Conservation (phyloP, 1,284 basidiomycete species). For the Ustilago bromivora region DNA sequence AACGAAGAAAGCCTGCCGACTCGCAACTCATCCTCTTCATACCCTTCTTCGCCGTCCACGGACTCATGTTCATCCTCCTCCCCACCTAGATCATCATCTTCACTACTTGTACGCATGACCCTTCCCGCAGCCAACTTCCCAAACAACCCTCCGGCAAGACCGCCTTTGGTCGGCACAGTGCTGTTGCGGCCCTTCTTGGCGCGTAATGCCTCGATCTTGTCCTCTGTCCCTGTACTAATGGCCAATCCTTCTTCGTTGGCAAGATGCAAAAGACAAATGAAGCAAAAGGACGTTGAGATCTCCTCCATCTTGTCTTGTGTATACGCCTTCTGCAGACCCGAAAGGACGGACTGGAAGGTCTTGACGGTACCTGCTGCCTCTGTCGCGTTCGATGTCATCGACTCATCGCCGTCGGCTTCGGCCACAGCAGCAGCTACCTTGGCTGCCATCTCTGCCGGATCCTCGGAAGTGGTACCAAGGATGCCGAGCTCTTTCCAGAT, state of each 20-base stretch:
- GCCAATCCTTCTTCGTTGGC: slow-evolving; percentile 91
- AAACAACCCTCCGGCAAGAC: slow-evolving; percentile 16
- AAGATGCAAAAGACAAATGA: slow-evolving; percentile 94
- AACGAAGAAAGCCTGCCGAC: slow-evolving; percentile 54
- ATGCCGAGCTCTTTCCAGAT: slow-evolving; percentile 88
- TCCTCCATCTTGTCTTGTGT: slow-evolving; percentile 94
- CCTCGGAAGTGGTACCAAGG: slow-evolving; percentile 21
- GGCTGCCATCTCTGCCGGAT: slow-evolving; percentile 24
- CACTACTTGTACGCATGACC: slow-evolving; percentile 67
- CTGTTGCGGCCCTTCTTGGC: slow-evolving; percentile 44
- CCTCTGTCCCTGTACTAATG: slow-evolving; percentile 55
- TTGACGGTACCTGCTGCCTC: slow-evolving; percentile 29
- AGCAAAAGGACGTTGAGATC: slow-evolving; percentile 99
- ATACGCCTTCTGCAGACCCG: slow-evolving; percentile 83
- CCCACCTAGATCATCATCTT: slow-evolving; percentile 70
- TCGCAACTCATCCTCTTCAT: slow-evolving; percentile 48
- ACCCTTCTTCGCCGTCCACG: slow-evolving; percentile 43
- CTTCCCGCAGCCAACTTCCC: slow-evolving; percentile 29
- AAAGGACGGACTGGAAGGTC: slow-evolving; percentile 83
- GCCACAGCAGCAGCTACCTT: slow-evolving; percentile 17
- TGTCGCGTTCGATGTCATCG: slow-evolving; percentile 18
- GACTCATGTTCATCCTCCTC: slow-evolving; percentile 32
- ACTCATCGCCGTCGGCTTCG: slow-evolving; percentile 34
- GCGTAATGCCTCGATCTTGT: slow-evolving; percentile 40
- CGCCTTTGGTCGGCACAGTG: slow-evolving; percentile 34